These are phyloP conservation scores for Globisporangium canariense DNA, from an alignment of 352 stramenopile genomes.

Conservation along the genomic window DNA sequence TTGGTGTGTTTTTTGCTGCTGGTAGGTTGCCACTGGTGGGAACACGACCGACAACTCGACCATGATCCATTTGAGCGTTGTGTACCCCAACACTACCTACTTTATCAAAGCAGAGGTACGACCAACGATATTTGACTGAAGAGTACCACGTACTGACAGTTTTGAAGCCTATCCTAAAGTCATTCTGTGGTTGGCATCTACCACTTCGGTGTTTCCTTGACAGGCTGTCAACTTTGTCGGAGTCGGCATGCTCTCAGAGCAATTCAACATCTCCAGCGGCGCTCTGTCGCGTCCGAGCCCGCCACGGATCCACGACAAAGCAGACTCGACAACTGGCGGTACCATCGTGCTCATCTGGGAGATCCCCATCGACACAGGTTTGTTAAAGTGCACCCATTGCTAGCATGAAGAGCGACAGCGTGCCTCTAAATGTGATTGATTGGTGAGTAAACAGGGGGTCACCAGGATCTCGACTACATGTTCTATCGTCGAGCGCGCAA, in stretches of 20 bases:
- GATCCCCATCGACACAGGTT: constrained; percentile 43
- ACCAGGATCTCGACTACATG: constrained; percentile 28
- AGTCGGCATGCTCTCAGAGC: constrained; percentile 24
- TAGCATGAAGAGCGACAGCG: not conserved
- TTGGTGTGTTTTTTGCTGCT: not conserved
- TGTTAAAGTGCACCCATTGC: not conserved
- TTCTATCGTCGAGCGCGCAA: constrained; percentile 32
- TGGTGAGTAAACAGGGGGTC: constrained; percentile 21
- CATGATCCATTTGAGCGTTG: constrained; percentile 33
- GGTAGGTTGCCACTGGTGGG: constrained; percentile 5
- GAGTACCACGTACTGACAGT: too few species aligned
- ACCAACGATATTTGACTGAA: not conserved
- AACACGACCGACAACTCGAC: constrained; percentile 14
- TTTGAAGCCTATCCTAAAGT: too few species aligned
- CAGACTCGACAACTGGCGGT: constrained; percentile 29
- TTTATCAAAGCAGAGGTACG: constrained; percentile 33
- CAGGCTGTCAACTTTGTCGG: constrained; percentile 47
- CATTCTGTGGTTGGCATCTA: too few species aligned
- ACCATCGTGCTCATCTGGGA: constrained; percentile 30
- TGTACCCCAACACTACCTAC: constrained; percentile 33
- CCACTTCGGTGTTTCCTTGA: not conserved
- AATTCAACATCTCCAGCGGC: constrained; percentile 29
- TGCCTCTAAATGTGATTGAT: not conserved
- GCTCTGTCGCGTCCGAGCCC: constrained; percentile 37
- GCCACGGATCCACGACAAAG: constrained; percentile 25